Evolutionary conservation across 2,329 filamentous ascomycete species (phyloP).

Genomic region (Trichoderma arundinaceum): DNA sequence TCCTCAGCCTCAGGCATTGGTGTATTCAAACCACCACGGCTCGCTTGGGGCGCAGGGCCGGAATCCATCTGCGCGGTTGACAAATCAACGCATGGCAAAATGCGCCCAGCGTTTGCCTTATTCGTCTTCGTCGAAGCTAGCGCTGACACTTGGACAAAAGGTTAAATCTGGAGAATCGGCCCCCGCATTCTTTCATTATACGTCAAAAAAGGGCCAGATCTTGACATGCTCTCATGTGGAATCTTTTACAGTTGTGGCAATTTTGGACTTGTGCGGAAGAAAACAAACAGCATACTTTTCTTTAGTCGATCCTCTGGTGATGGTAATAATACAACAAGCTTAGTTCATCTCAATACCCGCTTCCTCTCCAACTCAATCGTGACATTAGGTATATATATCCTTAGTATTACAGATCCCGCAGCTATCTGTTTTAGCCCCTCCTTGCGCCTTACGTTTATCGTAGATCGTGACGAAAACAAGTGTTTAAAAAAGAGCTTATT

Average conservation of each 20-base stretch:
- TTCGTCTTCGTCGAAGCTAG: slow-evolving; percentile 18
- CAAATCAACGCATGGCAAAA: slow-evolving; percentile 23
- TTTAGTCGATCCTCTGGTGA: background rate
- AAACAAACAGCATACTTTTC: background rate
- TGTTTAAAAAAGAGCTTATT: slow-evolving; percentile 15
- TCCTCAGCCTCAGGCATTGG: background rate
- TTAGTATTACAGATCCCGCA: background rate
- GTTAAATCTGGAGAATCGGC: background rate
- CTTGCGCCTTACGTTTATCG: slow-evolving; percentile 25
- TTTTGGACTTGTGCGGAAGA: background rate
- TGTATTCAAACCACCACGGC: no score
- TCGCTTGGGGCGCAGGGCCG: no score
- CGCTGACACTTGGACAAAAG: slow-evolving; percentile 16
- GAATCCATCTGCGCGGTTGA: background rate
- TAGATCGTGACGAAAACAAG: slow-evolving; percentile 24
- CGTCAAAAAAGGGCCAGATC: background rate
- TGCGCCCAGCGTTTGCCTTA: slow-evolving; percentile 6
- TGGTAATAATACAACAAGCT: background rate
- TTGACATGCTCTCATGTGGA: background rate
- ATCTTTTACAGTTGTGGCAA: background rate
- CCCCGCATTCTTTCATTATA: background rate
- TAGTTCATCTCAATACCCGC: background rate
- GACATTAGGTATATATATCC: slow-evolving; percentile 26
- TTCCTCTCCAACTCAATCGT: background rate
- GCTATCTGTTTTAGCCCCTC: background rate